Conservation (phyloP, 306 rosid genomes). For the Hippophae rhamnoides region DNA sequence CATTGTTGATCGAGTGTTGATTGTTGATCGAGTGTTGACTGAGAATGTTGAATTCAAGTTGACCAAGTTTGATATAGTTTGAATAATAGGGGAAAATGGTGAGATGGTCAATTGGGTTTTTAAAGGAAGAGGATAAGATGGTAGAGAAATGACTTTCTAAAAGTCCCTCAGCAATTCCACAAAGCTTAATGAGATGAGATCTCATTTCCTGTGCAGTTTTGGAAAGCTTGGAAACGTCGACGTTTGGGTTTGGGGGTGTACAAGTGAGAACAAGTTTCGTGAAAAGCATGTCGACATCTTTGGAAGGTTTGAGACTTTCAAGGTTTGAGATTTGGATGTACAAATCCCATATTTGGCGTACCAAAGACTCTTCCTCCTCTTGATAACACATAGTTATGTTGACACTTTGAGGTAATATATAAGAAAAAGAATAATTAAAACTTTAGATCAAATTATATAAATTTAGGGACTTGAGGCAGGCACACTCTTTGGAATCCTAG, state of each 20-base stretch:
- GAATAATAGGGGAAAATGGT: constrained; percentile 56
- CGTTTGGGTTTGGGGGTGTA: constrained; percentile 36
- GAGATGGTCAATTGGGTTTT: constrained; percentile 37
- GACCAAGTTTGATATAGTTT: constrained; percentile 59
- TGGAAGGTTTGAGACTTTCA: constrained; percentile 50
- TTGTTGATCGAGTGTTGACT: constrained; percentile 19
- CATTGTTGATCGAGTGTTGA: no score
- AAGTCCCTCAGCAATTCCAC: constrained; percentile 59
- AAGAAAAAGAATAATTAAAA: no score
- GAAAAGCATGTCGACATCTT: constrained; percentile 56
- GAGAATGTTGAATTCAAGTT: constrained; percentile 41
- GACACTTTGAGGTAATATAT: no score
- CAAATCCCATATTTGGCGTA: no score
- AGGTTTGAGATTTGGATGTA: constrained; percentile 47
- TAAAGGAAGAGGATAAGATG: constrained; percentile 28
- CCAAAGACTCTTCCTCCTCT: no score
- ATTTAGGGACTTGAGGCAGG: no score
- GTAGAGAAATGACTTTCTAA: constrained; percentile 60
- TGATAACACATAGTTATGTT: no score
- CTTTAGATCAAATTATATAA: no score
- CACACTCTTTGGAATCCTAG: no score
- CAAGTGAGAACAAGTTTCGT: constrained; percentile 52
- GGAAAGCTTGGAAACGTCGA: constrained; percentile 40
- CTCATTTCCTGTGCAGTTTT: constrained; percentile 35
- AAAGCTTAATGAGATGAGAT: constrained; percentile 42